These are phyloP conservation scores for Lanzia echinophila DNA, from an alignment of 2,329 filamentous ascomycete species.

Conservation along the genomic window DNA sequence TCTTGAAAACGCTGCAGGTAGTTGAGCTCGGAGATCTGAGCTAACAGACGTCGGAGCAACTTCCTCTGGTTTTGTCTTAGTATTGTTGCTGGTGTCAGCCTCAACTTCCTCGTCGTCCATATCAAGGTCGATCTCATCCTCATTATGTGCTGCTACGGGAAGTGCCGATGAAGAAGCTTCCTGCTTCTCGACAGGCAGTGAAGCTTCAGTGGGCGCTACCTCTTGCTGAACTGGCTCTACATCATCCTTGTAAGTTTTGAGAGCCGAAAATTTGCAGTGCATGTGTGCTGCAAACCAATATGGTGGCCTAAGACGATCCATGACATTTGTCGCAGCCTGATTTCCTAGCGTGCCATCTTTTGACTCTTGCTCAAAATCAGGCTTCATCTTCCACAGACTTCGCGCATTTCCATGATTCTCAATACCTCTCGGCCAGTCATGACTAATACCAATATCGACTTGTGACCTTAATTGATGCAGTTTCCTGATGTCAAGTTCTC, in stretches of 20 bases:
- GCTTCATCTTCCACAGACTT: constrained; percentile 66
- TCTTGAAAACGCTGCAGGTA: constrained; percentile 67
- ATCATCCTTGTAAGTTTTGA: constrained; percentile 46
- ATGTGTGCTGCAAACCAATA: constrained; percentile 94
- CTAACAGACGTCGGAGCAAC: constrained; percentile 37
- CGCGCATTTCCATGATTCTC: constrained; percentile 69
- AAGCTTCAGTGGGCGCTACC: not conserved
- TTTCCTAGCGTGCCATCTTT: constrained; percentile 70
- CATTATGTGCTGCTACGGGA: constrained; percentile 39
- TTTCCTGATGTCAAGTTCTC: constrained; percentile 87
- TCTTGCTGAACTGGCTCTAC: not conserved
- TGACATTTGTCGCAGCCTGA: constrained; percentile 68
- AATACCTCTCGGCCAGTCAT: constrained; percentile 87
- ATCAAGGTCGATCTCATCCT: constrained; percentile 66
- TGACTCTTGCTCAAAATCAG: constrained; percentile 69
- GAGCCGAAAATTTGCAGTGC: constrained; percentile 78
- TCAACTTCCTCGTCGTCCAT: constrained; percentile 42
- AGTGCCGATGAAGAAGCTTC: not conserved
- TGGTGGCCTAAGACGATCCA: constrained; percentile 72
- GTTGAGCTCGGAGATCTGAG: constrained; percentile 61
- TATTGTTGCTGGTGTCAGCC: constrained; percentile 12
- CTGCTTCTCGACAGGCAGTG: not conserved
- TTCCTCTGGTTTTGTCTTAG: constrained; percentile 18
- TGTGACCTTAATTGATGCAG: constrained; percentile 77
- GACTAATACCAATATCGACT: constrained; percentile 84